Evolutionary conservation across 768 basidiomycete genomes (phyloP).

Genomic region (Lentinula boryana): DNA sequence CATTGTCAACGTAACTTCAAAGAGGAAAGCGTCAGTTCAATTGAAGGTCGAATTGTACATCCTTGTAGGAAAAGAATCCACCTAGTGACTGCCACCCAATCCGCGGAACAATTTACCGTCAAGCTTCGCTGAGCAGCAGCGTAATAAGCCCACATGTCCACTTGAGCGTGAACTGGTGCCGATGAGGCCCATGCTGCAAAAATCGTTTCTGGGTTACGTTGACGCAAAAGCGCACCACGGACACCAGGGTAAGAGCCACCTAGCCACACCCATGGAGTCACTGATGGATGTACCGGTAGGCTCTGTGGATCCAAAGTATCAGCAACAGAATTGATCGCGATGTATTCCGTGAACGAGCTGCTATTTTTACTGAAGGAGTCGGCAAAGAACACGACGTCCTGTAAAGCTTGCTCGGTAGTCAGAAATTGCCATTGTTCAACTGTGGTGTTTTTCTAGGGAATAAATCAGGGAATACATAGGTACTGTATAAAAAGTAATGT

Average conservation of each 20-base stretch:
- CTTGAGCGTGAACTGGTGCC: conserved; percentile 42
- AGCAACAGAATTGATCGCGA: background rate
- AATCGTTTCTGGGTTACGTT: conserved; percentile 39
- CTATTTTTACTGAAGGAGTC: conserved; percentile 24
- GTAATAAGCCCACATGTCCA: conserved; percentile 47
- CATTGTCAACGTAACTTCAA: conserved; percentile 28
- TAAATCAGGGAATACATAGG: background rate
- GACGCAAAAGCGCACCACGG: conserved; percentile 35
- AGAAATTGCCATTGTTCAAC: conserved; percentile 40
- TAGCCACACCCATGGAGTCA: conserved; percentile 41
- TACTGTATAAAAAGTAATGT: background rate
- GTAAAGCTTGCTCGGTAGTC: conserved; percentile 42
- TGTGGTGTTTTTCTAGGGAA: conserved; percentile 35
- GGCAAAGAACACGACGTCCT: conserved; percentile 46
- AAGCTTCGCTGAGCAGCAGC: conserved; percentile 43
- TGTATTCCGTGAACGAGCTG: background rate
- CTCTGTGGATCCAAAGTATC: conserved; percentile 8
- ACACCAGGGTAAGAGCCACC: conserved; percentile 47
- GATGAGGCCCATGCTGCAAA: conserved; percentile 46
- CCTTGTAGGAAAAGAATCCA: conserved; percentile 5
- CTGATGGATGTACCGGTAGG: conserved; percentile 31
- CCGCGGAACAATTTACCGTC: conserved; percentile 44
- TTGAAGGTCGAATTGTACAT: background rate
- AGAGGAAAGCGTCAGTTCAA: too few species aligned
- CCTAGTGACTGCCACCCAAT: conserved; percentile 44